These are phyloP conservation scores for Adansonia gregorii DNA, from an alignment of 441 rosid genomes.

Conservation along the genomic window DNA sequence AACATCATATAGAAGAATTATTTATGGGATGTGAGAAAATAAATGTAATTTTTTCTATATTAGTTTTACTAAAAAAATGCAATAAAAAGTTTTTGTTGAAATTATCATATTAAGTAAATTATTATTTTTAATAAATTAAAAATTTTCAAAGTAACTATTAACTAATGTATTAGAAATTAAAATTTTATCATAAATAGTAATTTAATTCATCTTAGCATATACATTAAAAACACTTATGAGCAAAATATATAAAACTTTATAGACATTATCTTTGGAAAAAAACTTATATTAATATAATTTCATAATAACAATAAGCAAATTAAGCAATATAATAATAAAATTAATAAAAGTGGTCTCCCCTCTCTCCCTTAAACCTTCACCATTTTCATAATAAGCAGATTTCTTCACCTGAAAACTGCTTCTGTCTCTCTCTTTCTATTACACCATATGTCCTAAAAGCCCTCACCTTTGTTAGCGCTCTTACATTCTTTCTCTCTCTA, in stretches of 20 bases:
- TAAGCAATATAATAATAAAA: neutral
- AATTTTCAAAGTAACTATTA: no score
- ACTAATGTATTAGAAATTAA: neutral
- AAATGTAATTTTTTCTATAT: no score
- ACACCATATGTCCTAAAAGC: constrained; percentile 24
- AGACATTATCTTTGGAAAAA: neutral
- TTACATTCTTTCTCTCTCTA: constrained; percentile 1
- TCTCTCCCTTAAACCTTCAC: constrained; percentile 2
- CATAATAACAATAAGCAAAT: neutral
- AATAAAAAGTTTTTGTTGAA: no score
- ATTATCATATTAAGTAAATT: no score
- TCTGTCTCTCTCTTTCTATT: neutral
- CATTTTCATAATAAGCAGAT: constrained; percentile 24
- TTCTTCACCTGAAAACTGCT: constrained; percentile 33
- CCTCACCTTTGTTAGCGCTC: neutral
- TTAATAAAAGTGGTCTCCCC: constrained; percentile 26
- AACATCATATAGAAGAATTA: no score
- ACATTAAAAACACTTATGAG: neutral
- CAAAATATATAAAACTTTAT: neutral
- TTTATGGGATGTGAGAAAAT: no score
- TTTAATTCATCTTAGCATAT: neutral
- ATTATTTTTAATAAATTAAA: no score
- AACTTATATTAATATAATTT: neutral
- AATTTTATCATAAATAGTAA: neutral
- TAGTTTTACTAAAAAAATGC: no score